Percentiles rank a stretch among this genome's conserved stretches.
These are phyloP conservation scores for Psilocybe cubensis DNA, from an alignment of 768 basidiomycete species.

Conservation along the genomic window DNA sequence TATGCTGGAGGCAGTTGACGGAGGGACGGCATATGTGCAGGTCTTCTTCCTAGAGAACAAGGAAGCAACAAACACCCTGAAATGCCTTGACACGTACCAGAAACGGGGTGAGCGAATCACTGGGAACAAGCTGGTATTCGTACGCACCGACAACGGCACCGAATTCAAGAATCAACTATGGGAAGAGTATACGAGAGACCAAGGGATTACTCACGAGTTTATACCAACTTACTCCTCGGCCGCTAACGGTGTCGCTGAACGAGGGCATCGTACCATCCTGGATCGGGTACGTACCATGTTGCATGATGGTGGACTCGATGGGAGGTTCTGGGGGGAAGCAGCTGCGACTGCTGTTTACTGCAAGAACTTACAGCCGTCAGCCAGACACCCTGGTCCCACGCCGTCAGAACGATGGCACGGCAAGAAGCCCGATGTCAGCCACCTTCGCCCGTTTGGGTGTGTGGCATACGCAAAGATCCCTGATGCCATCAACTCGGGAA, in stretches of 20 bases:
- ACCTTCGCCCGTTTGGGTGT: slow-evolving; percentile 28
- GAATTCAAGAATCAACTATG: slow-evolving; percentile 9
- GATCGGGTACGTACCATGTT: slow-evolving; percentile 29
- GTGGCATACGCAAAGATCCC: slow-evolving; percentile 16
- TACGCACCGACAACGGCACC: slow-evolving; percentile 8
- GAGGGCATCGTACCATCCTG: slow-evolving; percentile 5
- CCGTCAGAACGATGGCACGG: slow-evolving; percentile 21
- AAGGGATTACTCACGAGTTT: neutral
- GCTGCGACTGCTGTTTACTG: slow-evolving; percentile 23
- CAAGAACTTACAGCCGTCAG: slow-evolving; percentile 14
- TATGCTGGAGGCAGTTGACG: slow-evolving; percentile 8
- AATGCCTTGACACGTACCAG: neutral
- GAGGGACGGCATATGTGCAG: neutral
- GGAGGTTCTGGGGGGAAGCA: slow-evolving; percentile 24
- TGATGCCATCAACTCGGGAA: slow-evolving; percentile 10
- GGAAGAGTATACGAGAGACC: neutral
- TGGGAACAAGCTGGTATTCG: slow-evolving; percentile 3
- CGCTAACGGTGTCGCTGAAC: slow-evolving; percentile 8
- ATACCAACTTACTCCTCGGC: slow-evolving; percentile 7
- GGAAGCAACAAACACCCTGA: neutral
- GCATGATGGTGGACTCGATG: slow-evolving; percentile 12
- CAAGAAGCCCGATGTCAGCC: slow-evolving; percentile 25
- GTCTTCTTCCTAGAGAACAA: slow-evolving; percentile 7
- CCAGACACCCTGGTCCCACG: slow-evolving; percentile 6
- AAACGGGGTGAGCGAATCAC: neutral